These are phyloP conservation scores for Fusarium gaditjirri DNA, from an alignment of 2,329 filamentous ascomycete species.

Conservation along the genomic window DNA sequence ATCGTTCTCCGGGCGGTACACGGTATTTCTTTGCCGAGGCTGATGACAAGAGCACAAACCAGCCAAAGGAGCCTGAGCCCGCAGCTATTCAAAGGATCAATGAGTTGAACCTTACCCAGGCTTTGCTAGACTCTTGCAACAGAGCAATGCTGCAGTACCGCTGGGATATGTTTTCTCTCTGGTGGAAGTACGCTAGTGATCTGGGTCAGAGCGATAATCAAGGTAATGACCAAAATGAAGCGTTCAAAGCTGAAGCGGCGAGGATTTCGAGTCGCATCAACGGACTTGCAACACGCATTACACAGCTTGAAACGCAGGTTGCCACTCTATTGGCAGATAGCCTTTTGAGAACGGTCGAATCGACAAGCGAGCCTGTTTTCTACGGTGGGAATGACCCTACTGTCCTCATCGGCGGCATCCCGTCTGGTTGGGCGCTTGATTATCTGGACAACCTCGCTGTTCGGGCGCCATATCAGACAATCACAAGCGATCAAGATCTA, in stretches of 20 bases:
- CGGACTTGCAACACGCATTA: not conserved
- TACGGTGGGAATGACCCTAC: slow-evolving; percentile 51
- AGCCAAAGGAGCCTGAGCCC: slow-evolving; percentile 2
- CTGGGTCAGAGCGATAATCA: not conserved
- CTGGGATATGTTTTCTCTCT: slow-evolving; percentile 55
- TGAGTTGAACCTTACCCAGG: slow-evolving; percentile 40
- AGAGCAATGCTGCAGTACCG: slow-evolving; percentile 38
- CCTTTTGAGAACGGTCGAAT: slow-evolving; percentile 23
- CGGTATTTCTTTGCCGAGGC: slow-evolving; percentile 41
- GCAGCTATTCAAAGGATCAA: not conserved
- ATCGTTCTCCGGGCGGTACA: slow-evolving; percentile 40
- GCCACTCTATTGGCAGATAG: accelerated
- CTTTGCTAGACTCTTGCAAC: slow-evolving; percentile 33
- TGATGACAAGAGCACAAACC: slow-evolving; percentile 10
- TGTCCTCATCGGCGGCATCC: slow-evolving; percentile 50
- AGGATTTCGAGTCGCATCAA: not conserved
- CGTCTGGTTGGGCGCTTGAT: slow-evolving; percentile 53
- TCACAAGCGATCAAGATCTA: not conserved
- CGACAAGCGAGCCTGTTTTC: slow-evolving; percentile 41
- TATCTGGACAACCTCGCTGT: slow-evolving; percentile 42
- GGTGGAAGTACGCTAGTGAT: slow-evolving; percentile 51
- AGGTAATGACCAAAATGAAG: not conserved
- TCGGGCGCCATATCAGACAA: not conserved
- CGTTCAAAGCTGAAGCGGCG: not conserved
- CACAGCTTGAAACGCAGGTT: not conserved